Base-by-base conservation (phyloP, 257 asterid genomes). In the Gentiana macrophylla region DNA sequence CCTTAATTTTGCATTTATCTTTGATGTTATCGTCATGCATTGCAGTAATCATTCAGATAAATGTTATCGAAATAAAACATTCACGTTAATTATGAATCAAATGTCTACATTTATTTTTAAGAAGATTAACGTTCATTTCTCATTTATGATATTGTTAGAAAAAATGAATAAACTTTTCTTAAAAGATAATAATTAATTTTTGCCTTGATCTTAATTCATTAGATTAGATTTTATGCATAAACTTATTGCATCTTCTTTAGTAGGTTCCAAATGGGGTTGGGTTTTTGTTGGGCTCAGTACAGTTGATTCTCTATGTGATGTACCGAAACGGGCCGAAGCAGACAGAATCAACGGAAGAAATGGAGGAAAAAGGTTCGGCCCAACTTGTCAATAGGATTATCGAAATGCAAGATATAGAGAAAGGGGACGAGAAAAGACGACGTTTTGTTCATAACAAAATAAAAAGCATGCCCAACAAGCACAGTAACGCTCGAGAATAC, bases 201-300 rank as follows among this genome's bases (percentile, higher is more conserved):
- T 24, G 24, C 24, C 24, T 24, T 24, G 24, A 24, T 24, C 24
- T 24, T 24, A 24, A 0, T 24, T 24, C 24, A 24, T 24, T 24
- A 24, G 0, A 0, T 24, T 24, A 24, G 24, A 24, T 24, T 24
- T 24, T 24, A 24, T 24, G 24, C 24, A 24, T 24, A 0, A 24
- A 24, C 24, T 24, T 24, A 24, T 24, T 24, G 24, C 24, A 24
- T 55, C 13, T 11, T 37, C 8, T 4, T 9, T 12, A n/a, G 8
- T 67, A 87, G 96, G 70, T 87, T 53, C 85, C 92, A 24, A 87
- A 80, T 59, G 94, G 74, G 50, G 49, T 80, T 11, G 94, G 94
- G 8, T 77, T 84, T 46, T 0, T 78, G 24, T 68, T 82, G 68
- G 84, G 94, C 2, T 54, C 81, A 0, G 73, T 75, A 62, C 96